Evolutionary conservation across 2,329 filamentous ascomycete species (phyloP).

Genomic region (Coniella vitis): DNA sequence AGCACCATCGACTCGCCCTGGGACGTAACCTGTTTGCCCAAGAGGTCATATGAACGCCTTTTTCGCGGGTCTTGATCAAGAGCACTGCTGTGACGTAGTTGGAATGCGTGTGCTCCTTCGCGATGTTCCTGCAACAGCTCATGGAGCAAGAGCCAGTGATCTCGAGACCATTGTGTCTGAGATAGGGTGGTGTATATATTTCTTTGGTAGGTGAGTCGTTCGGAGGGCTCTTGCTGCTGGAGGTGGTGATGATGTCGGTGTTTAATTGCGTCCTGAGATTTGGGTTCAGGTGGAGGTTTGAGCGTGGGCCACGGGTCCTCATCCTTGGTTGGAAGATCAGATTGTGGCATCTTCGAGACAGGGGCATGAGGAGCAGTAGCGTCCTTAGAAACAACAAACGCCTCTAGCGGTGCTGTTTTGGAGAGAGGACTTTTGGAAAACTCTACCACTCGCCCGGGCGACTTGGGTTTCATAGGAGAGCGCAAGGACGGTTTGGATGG

Average conservation of each 20-base stretch:
- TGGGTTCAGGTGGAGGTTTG: background rate
- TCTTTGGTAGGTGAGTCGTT: too few relatives aligned
- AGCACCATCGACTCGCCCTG: conserved; percentile 41
- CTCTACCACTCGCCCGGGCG: conserved; percentile 51
- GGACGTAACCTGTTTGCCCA: conserved; percentile 42
- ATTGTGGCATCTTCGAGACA: background rate
- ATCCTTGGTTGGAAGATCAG: conserved; percentile 1
- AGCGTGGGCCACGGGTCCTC: background rate
- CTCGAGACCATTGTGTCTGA: conserved; percentile 38
- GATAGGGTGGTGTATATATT: conserved; percentile 25
- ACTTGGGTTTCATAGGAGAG: conserved; percentile 50
- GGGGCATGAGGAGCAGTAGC: background rate
- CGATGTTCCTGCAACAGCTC: conserved; percentile 43
- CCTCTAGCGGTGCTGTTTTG: conserved; percentile 35
- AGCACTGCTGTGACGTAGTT: conserved; percentile 20
- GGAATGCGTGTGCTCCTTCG: conserved; percentile 32
- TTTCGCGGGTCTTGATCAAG: conserved; percentile 20
- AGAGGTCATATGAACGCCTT: conserved; percentile 26
- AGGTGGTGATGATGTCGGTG: background rate
- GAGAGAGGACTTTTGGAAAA: conserved; percentile 47
- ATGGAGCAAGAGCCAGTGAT: conserved; percentile 49
- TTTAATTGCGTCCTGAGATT: background rate
- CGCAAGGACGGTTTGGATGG: conserved; percentile 51
- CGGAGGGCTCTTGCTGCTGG: too few relatives aligned
- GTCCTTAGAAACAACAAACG: conserved; percentile 16